Evolutionary conservation across 306 rosid genomes (phyloP), one percentile per base, ranked within the genome.

Genomic region (Dryas drummondii): DNA sequence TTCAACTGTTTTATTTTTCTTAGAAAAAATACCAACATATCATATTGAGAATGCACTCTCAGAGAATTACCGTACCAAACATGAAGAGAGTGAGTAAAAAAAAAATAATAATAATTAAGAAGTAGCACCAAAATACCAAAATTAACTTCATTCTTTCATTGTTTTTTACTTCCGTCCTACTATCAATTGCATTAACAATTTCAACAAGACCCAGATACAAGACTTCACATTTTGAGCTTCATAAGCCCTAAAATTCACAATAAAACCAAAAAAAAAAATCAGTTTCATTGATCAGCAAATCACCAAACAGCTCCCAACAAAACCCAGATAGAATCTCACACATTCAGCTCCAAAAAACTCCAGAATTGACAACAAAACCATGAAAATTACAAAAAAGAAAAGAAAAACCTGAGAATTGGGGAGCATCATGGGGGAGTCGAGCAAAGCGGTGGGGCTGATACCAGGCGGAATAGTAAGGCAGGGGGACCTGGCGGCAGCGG

Each of bases 351-450:
- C 8, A 16, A 68, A 9, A 53, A 47, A 37, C 1, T 17, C n/a
- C 5, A 19, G 50, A 5, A 54, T 13, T 14, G 5, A 9, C 15
- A 40, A 54, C 14, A 1, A 11, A 62, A 6, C 13, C 9, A 14
- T 1, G 0, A 69, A 53, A 27, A 26, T 15, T 40, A 17, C 9
- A 56, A 58, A 54, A 51, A 46, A n/a, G 22, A 0, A 11, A 12
- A 58, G 0, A 7, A 14, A 41, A 11, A 93, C 98, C 88, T 84
- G 89, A 70, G 87, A 76, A 85, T 93, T 86, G 40, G 84, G 87
- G 15, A 93, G 91, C 98, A 89, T 84, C 64, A 91, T 52, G 0
- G 98, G 91, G 6, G 97, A 88, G 53, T 89, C 97, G 78, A 91
- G 91, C 87, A 93, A 76, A 0, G 90, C 85, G 26, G 91, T 83